Percentiles rank a stretch among this genome's conserved stretches.
phyloP scores from a whole-genome alignment of 225 moss, liverwort and hornwort species.

The Thuidium tamariscinum region DNA sequence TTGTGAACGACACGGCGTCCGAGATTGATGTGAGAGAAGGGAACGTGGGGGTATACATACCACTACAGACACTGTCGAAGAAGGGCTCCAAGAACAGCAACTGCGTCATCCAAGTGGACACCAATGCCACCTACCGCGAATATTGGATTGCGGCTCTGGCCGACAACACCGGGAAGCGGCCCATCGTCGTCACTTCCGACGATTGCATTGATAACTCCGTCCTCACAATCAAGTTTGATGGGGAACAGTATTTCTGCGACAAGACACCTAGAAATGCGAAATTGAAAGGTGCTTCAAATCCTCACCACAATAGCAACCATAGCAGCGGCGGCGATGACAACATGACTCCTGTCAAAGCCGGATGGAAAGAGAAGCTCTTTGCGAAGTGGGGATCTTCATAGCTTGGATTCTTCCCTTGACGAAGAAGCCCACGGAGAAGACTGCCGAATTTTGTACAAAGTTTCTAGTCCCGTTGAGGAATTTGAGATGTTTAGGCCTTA shows the following conservation, averaged over 20 bases:
- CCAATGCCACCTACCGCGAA: slow-evolving; percentile 26
- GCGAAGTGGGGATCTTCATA: background rate
- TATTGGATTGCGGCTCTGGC: slow-evolving; percentile 15
- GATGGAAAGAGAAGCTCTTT: slow-evolving; percentile 1
- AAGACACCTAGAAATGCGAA: background rate
- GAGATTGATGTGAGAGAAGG: slow-evolving; percentile 25
- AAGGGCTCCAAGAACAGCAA: background rate
- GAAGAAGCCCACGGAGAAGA: background rate
- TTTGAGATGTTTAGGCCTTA: background rate
- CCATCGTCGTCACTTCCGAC: slow-evolving; percentile 23
- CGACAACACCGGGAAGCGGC: background rate
- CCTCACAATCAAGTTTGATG: background rate
- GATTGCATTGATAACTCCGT: slow-evolving; percentile 23
- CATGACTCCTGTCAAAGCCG: background rate
- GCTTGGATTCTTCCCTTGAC: background rate
- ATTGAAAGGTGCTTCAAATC: background rate
- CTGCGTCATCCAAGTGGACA: slow-evolving; percentile 1
- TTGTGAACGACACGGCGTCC: slow-evolving; percentile 10
- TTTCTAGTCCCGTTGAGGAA: background rate
- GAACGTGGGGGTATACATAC: slow-evolving; percentile 10
- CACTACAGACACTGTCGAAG: slow-evolving; percentile 7
- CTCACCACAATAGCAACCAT: background rate
- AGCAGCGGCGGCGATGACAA: background rate
- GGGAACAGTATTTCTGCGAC: background rate
- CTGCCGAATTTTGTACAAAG: background rate